Evolutionary conservation across 2,329 filamentous ascomycete genomes (phyloP).

Genomic region (Microthyrium microscopicum): DNA sequence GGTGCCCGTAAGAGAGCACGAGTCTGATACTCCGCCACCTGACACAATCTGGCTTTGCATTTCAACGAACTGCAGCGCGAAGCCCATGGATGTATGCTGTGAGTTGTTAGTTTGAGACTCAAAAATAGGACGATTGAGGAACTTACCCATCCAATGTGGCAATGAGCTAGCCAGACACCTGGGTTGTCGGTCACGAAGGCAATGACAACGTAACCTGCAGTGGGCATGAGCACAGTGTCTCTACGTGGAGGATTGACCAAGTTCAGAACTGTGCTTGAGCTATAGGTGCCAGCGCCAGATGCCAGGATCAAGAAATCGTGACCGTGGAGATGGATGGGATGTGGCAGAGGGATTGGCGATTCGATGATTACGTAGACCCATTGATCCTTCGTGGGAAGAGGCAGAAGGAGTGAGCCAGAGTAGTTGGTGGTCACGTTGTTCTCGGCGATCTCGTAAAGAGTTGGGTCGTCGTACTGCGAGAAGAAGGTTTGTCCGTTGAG

Average conservation of each 20-base stretch:
- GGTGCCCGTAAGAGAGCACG: slow-evolving; percentile 3
- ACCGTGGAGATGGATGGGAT: slow-evolving; percentile 10
- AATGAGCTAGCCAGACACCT: slow-evolving; percentile 22
- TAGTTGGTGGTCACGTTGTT: slow-evolving; percentile 18
- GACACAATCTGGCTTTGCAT: slow-evolving; percentile 5
- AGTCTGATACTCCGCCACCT: slow-evolving; percentile 4
- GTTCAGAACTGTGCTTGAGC: slow-evolving; percentile 10
- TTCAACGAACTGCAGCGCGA: slow-evolving; percentile 9
- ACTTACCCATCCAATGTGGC: slow-evolving; percentile 18
- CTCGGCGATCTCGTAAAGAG: slow-evolving; percentile 19
- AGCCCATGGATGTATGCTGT: slow-evolving; percentile 7
- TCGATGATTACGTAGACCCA: slow-evolving; percentile 8
- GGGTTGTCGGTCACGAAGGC: slow-evolving; percentile 22
- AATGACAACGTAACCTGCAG: slow-evolving; percentile 17
- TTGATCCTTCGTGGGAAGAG: not conserved
- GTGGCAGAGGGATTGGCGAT: slow-evolving; percentile 6
- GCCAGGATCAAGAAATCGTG: slow-evolving; percentile 19
- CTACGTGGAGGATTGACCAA: slow-evolving; percentile 17
- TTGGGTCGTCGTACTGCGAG: slow-evolving; percentile 23
- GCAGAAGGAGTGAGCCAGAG: slow-evolving; percentile 15
- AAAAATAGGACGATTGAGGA: not conserved
- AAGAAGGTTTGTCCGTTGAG: slow-evolving; percentile 23
- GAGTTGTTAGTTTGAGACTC: not conserved
- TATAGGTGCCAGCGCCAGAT: slow-evolving; percentile 14
- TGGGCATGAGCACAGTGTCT: slow-evolving; percentile 18